These are phyloP conservation scores for Fusarium kyushuense DNA, from an alignment of 2,329 filamentous ascomycete species.

Conservation along the genomic window DNA sequence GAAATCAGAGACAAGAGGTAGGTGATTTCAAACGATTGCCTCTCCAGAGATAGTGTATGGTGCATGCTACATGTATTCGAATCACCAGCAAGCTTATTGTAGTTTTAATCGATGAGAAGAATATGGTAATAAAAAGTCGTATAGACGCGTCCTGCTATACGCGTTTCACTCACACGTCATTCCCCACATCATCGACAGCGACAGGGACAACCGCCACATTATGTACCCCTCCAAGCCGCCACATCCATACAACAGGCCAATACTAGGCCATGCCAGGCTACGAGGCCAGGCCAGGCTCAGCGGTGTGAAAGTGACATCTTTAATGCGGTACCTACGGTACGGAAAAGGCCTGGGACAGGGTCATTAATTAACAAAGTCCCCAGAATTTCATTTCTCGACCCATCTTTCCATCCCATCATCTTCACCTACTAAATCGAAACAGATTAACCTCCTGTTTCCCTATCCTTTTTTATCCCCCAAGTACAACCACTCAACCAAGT, in stretches of 20 bases:
- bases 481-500: conserved; percentile 11
- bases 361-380: conserved; percentile 38
- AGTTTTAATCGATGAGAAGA: background rate
- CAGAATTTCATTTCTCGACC: conserved; percentile 43
- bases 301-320: conserved; percentile 43
- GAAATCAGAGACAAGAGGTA: background rate
- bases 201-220: conserved; percentile 30
- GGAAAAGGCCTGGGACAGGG: conserved; percentile 7
- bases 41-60: background rate
- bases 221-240: conserved; percentile 41
- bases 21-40: background rate
- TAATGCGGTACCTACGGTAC: conserved; percentile 12
- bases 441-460: conserved; percentile 4
- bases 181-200: conserved; percentile 21
- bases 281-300: conserved; percentile 14
- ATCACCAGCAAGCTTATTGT: background rate
- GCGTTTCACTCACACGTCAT: conserved; percentile 40
- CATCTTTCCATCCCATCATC: conserved; percentile 35
- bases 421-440: conserved; percentile 21
- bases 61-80: background rate
- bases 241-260: conserved; percentile 18
- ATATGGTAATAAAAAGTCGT: background rate
- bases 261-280: background rate
- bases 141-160: conserved; percentile 34
- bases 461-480: background rate